A percentile compares a stretch with the other conserved stretches of the same genome.
Evolutionary conservation across 1,284 basidiomycete species (phyloP).

Genomic region (Marasmius sp.): DNA sequence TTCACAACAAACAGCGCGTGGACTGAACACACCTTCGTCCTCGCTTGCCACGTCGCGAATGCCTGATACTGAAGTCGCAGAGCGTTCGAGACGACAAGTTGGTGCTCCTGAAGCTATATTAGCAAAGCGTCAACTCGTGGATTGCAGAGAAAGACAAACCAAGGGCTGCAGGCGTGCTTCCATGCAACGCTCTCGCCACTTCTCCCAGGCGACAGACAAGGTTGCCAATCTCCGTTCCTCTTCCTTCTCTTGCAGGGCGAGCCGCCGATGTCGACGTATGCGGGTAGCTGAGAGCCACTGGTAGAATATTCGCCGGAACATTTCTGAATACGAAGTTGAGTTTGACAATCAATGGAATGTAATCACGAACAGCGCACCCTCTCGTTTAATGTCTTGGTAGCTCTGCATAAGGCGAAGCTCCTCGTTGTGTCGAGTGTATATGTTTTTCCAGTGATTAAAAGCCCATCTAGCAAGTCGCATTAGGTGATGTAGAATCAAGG

Average conservation of each 20-base stretch:
- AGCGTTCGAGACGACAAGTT: constrained; percentile 56
- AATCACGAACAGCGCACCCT: constrained; percentile 45
- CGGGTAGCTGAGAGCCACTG: constrained; percentile 67
- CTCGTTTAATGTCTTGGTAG: constrained; percentile 72
- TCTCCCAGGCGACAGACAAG: constrained; percentile 65
- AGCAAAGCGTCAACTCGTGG: background rate
- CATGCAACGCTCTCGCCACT: constrained; percentile 70
- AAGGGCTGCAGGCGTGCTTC: constrained; percentile 62
- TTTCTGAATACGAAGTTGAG: constrained; percentile 43
- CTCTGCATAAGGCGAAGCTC: constrained; percentile 77
- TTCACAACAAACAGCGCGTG: background rate
- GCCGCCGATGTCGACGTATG: constrained; percentile 54
- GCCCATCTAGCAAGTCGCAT: constrained; percentile 37
- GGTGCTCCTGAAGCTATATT: constrained; percentile 50
- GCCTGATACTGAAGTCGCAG: constrained; percentile 60
- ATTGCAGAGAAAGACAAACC: constrained; percentile 38
- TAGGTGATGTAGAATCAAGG: constrained; percentile 7
- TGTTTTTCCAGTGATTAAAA: constrained; percentile 68
- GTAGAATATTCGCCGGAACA: constrained; percentile 63
- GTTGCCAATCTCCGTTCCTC: constrained; percentile 54
- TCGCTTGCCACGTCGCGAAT: constrained; percentile 72
- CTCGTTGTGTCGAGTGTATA: constrained; percentile 62
- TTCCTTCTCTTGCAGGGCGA: constrained; percentile 59
- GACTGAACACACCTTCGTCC: constrained; percentile 55
- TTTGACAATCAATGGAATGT: background rate